Percentiles rank a stretch among this genome's conserved stretches.
Conservation (phyloP, 352 stramenopile species). For the Plasmopara halstedii region DNA sequence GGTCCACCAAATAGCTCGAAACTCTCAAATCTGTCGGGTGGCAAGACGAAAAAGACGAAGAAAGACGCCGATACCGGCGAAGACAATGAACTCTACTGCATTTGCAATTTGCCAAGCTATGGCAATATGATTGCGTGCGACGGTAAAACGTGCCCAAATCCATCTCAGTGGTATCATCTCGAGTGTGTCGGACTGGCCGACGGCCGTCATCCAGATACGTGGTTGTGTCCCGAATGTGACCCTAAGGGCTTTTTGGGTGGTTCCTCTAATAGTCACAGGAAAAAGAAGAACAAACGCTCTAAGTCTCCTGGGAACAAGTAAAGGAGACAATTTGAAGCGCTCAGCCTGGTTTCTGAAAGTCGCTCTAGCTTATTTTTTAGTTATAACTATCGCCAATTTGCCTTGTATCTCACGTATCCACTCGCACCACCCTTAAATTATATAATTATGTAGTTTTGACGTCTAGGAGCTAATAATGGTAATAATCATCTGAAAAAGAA, state of each 20-base stretch:
- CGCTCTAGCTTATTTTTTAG: too few species aligned
- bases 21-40: conserved; percentile 9
- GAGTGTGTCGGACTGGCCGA: conserved; percentile 80
- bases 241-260: conserved; percentile 53
- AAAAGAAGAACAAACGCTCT: conserved; percentile 82
- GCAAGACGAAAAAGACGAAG: conserved; percentile 54
- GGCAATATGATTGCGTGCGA: conserved; percentile 87
- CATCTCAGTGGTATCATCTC: conserved; percentile 84
- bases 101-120: conserved; percentile 82
- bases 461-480: too few species aligned
- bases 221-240: conserved; percentile 82
- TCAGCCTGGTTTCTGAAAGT: too few species aligned
- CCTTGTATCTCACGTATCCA: too few species aligned
- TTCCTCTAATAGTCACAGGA: conserved; percentile 72
- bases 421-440: too few species aligned
- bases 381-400: too few species aligned
- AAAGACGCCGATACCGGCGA: conserved; percentile 60
- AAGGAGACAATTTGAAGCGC: background rate
- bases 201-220: conserved; percentile 75
- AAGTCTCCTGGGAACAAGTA: conserved; percentile 71
- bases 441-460: too few species aligned
- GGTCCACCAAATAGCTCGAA: conserved; percentile 18
- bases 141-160: conserved; percentile 81
- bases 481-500: too few species aligned
- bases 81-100: conserved; percentile 85